These are phyloP conservation scores for Warburgia ugandensis DNA, from an alignment of 164 flowering plant genomes.

Conservation along the genomic window DNA sequence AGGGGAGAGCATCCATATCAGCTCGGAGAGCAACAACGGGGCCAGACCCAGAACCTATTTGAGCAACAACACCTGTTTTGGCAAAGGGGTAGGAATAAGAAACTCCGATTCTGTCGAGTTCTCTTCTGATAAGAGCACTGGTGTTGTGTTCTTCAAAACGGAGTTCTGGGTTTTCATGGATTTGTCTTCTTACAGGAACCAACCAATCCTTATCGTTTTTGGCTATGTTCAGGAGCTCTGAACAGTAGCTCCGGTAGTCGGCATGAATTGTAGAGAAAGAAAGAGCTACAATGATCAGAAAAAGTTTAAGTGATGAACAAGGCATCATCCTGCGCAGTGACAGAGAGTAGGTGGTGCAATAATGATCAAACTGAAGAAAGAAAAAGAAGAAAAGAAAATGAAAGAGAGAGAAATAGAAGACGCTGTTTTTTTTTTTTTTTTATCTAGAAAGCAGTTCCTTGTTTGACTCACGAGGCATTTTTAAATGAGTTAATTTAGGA, in stretches of 20 bases:
- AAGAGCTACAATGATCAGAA: neutral
- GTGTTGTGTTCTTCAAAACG: conserved; percentile 67
- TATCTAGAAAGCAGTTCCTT: neutral
- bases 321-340: too few species aligned
- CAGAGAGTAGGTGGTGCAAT: too few species aligned
- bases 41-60: conserved; percentile 51
- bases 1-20: conserved; percentile 90
- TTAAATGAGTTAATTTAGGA: neutral
- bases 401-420: neutral
- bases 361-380: too few species aligned
- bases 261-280: conserved; percentile 1
- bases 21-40: conserved; percentile 84
- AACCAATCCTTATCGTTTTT: conserved; percentile 54
- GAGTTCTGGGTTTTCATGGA: conserved; percentile 84
- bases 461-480: neutral
- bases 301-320: neutral
- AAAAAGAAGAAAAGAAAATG: neutral
- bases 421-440: too few species aligned
- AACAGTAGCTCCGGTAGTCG: conserved; percentile 12
- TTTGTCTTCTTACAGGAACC: conserved; percentile 50
- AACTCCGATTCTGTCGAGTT: conserved; percentile 60
- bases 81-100: conserved; percentile 57
- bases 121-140: conserved; percentile 64
- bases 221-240: conserved; percentile 36
- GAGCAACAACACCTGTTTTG: conserved; percentile 66